Conservation (phyloP, 208 protist genomes). For the Trypanosoma brucei region DNA sequence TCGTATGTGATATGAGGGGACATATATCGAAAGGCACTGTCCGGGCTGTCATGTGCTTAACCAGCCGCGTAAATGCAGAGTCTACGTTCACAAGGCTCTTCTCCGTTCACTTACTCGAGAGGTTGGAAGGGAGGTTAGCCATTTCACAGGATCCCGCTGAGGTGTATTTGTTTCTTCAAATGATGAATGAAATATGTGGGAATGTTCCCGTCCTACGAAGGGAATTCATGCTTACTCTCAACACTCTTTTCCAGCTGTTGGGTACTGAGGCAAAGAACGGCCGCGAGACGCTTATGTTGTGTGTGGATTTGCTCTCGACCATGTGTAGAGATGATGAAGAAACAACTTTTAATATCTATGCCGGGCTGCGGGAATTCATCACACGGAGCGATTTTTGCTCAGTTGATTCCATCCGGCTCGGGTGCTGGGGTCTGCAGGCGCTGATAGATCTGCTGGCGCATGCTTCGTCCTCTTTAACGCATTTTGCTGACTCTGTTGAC, state of each 20-base stretch:
- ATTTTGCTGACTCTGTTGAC: slow-evolving; percentile 3
- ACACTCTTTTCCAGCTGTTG: slow-evolving; percentile 14
- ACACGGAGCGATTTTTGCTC: slow-evolving; percentile 10
- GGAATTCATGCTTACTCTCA: slow-evolving; percentile 5
- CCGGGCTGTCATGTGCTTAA: slow-evolving; percentile 12
- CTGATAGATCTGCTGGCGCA: slow-evolving; percentile 6
- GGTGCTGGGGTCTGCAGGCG: slow-evolving; percentile 24
- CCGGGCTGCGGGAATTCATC: slow-evolving; percentile 6
- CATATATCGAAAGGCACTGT: slow-evolving; percentile 9
- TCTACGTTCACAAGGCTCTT: slow-evolving; percentile 20
- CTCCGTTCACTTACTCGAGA: slow-evolving; percentile 12
- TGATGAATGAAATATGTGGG: slow-evolving; percentile 17
- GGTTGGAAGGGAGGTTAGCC: slow-evolving; percentile 15
- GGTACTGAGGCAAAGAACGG: slow-evolving; percentile 15
- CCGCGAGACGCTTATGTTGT: slow-evolving; percentile 8
- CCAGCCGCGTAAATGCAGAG: slow-evolving; percentile 17
- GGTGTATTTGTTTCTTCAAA: slow-evolving; percentile 11
- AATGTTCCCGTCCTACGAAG: slow-evolving; percentile 17
- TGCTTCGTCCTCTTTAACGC: not conserved
- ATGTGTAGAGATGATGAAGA: slow-evolving; percentile 4
- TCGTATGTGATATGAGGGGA: slow-evolving; percentile 10
- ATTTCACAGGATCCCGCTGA: slow-evolving; percentile 1
- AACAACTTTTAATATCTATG: slow-evolving; percentile 9
- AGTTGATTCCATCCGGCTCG: slow-evolving; percentile 14
- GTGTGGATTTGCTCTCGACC: slow-evolving; percentile 12